These are phyloP conservation scores for Manihot esculenta DNA, from an alignment of 441 rosid species.

Conservation along the genomic window DNA sequence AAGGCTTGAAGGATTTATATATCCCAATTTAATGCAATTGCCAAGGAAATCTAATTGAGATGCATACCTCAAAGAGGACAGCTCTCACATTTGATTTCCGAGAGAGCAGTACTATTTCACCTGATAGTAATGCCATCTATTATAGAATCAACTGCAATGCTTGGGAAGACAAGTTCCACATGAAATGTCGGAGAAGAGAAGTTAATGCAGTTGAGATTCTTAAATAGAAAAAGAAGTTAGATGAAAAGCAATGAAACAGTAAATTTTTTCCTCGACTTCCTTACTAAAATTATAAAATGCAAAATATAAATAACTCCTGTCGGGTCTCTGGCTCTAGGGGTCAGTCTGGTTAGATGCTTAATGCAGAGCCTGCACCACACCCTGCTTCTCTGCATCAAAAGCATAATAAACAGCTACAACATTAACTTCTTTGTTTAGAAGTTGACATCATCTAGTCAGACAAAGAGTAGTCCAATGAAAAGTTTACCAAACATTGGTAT, in stretches of 20 bases:
- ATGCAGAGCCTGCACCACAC: constrained; percentile 59
- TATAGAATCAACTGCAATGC: constrained; percentile 43
- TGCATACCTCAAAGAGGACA: constrained; percentile 61
- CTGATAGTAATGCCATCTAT: constrained; percentile 40
- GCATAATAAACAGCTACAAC: constrained; percentile 45
- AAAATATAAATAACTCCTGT: constrained; percentile 47
- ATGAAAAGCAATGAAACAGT: constrained; percentile 18
- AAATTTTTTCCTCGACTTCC: constrained; percentile 30
- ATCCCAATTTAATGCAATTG: constrained; percentile 26
- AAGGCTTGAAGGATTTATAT: constrained; percentile 26
- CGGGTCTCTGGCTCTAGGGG: constrained; percentile 47
- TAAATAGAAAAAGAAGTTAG: constrained; percentile 18
- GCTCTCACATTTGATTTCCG: constrained; percentile 48
- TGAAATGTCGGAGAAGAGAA: constrained; percentile 26
- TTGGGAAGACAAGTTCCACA: constrained; percentile 34
- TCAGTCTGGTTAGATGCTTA: constrained; percentile 57
- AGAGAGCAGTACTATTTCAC: constrained; percentile 36
- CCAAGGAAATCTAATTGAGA: constrained; percentile 46
- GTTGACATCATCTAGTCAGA: constrained; percentile 25
- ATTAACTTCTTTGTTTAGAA: constrained; percentile 38
- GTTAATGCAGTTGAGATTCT: constrained; percentile 34
- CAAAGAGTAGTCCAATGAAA: constrained; percentile 21
- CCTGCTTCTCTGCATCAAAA: constrained; percentile 69
- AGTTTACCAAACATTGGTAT: constrained; percentile 19
- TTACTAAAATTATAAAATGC: constrained; percentile 51